Evolutionary conservation across 148 eudicot species (phyloP), one percentile per base, ranked within the genome.

Genomic region (Tetragonia tetragonoides): DNA sequence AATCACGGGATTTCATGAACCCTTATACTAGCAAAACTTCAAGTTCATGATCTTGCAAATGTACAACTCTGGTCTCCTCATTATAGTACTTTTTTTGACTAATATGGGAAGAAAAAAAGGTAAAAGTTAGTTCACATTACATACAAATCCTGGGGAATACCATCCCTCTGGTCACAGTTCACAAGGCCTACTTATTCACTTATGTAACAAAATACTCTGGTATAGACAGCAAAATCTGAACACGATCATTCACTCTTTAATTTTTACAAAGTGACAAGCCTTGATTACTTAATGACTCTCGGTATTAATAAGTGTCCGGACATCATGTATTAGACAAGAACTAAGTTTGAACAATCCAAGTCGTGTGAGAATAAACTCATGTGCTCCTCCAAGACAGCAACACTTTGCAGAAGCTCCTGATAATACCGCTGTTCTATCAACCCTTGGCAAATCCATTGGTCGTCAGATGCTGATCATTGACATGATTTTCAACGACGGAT

Each of bases 371-470:
- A 24, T 62, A 63, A 63, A 8, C 78, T 75, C 39, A 56, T 44
- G n/a, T 28, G 57, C n/a, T n/a, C 56, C 66, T 11, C 53, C 23
- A 28, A 38, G 69, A 68, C 75, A 77, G 65, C 49, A 41, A 38
- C 63, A 41, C 15, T 28, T 59, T 21, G 11, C 65, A 76, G 73
- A 21, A 57, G 39, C 56, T 54, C 80, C 41, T 38, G 8, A 59
- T 21, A 28, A 47, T 34, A 6, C 47, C 46, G 6, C 21, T 37
- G 9, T 71, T 78, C 70, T 38, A 78, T 62, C 18, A 20, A 49
- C 81, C 70, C 3, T 53, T 66, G 54, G 65, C 59, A 23, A n/a
- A 51, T 39, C 81, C 82, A 37, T 78, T 82, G 44, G 38, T 41
- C 16, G 40, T 51, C 16, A 38, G 17, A 20, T 73, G 62, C 75